Base-by-base conservation (phyloP, 1,139 yeast genomes). In the Hyphopichia fennica region DNA sequence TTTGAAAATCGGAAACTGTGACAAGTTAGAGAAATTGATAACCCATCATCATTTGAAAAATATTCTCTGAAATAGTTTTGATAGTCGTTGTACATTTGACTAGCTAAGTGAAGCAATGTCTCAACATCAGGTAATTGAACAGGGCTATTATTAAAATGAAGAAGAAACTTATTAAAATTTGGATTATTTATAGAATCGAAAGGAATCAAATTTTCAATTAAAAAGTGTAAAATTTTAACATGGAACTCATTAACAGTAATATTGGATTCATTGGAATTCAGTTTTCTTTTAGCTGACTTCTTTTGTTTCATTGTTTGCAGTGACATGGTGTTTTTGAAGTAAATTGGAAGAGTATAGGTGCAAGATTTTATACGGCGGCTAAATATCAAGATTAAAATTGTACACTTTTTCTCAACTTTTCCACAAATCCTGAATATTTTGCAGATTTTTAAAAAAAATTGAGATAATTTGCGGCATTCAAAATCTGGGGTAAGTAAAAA, bases 131-230 rank as follows among this genome's bases (percentile, higher is more conserved):
- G 62, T 13, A 51, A 38, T 3, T 37, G 32, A 15, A 19, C 27
- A 2, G 23, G 14, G 17, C 16, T n/a, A 11, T 37, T 35, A 19
- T 46, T 47, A 38, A 31, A 45, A 40, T 16, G 47, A 28, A 37
- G 19, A n/a, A 14, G 6, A 2, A 47, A 37, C 38, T 55, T 39
- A 46, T 32, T 38, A 57, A 53, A 39, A 45, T 16, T 55, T 19
- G 48, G 42, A 25, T 51, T 50, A 23, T 51, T 53, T 19, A 50
- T 41, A 13, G 48, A 43, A 16, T 55, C 53, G 30, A 60, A 55
- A 2, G 56, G 53, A 4, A 58, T 47, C 27, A 58, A 42, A 46
- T 57, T 60, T 39, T 60, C 65, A 27, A 56, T 45, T 10, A 53
- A 40, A 19, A 58, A 40, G 13, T 16, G 27, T 19, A 35, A 11